These are phyloP conservation scores for Fusarium agapanthi DNA, from an alignment of 2,329 filamentous ascomycete species.

Conservation along the genomic window DNA sequence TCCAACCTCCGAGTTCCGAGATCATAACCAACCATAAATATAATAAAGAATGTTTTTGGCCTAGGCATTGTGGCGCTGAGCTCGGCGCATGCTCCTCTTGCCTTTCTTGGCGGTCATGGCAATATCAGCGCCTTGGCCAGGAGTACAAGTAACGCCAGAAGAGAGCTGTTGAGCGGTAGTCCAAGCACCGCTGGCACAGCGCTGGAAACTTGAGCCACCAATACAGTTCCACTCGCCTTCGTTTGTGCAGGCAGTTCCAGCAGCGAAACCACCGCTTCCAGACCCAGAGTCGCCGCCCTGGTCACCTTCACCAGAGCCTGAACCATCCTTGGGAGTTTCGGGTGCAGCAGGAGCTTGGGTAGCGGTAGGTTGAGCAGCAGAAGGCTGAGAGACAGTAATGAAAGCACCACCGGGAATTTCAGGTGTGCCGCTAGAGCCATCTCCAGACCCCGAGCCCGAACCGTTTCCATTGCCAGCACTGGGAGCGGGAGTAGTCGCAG, in stretches of 20 bases:
- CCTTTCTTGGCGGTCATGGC: slow-evolving; percentile 43
- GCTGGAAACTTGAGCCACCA: slow-evolving; percentile 60
- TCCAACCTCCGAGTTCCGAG: no score
- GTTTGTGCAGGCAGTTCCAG: slow-evolving; percentile 55
- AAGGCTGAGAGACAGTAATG: slow-evolving; percentile 45
- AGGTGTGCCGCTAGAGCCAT: fast-evolving
- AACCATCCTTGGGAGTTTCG: neutral
- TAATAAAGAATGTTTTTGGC: no score
- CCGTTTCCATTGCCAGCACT: neutral
- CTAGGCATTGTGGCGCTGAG: no score
- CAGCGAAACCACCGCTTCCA: slow-evolving; percentile 44
- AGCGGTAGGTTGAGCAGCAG: neutral
- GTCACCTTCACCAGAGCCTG: neutral
- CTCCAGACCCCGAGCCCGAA: neutral
- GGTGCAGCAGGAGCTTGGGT: slow-evolving; percentile 20
- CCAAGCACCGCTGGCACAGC: slow-evolving; percentile 63
- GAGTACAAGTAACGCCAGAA: slow-evolving; percentile 54
- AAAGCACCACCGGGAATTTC: slow-evolving; percentile 52
- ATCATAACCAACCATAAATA: no score
- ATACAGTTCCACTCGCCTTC: slow-evolving; percentile 66
- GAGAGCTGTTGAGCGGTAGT: slow-evolving; percentile 54
- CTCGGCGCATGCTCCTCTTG: slow-evolving; percentile 45
- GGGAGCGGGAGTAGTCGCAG: neutral
- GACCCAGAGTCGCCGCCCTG: neutral
- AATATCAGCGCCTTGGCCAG: slow-evolving; percentile 53